Evolutionary conservation across 2,329 filamentous ascomycete genomes (phyloP).

Genomic region (Aspergillus eucalypticola): DNA sequence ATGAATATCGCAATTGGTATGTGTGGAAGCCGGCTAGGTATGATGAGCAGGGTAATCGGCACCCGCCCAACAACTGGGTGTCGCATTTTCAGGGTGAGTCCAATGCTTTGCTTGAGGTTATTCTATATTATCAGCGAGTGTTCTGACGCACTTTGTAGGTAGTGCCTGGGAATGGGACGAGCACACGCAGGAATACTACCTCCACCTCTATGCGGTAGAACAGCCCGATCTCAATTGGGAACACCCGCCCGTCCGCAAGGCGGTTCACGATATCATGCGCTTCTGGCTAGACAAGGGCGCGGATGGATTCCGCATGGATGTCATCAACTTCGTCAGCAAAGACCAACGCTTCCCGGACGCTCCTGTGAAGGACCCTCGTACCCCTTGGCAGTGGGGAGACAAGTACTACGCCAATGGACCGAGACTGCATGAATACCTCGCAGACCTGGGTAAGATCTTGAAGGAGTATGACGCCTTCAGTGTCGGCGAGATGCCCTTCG

Average conservation of each 20-base stretch:
- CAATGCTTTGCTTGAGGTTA: background rate
- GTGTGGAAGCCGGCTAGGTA: slow-evolving; percentile 57
- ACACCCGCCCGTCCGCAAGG: slow-evolving; percentile 64
- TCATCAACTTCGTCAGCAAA: slow-evolving; percentile 73
- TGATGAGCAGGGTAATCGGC: slow-evolving; percentile 58
- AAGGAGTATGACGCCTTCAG: slow-evolving; percentile 60
- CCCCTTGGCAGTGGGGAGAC: slow-evolving; percentile 37
- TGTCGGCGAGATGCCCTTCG: slow-evolving; percentile 62
- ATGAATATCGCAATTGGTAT: slow-evolving; percentile 70
- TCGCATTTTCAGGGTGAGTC: slow-evolving; percentile 34
- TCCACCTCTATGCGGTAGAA: slow-evolving; percentile 71
- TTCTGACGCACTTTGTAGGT: slow-evolving; percentile 22
- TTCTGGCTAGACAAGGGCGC: slow-evolving; percentile 79
- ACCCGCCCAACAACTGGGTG: slow-evolving; percentile 71
- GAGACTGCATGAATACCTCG: slow-evolving; percentile 58
- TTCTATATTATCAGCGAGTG: accelerated
- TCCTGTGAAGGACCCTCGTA: slow-evolving; percentile 30
- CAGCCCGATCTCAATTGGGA: slow-evolving; percentile 91
- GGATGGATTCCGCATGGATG: slow-evolving; percentile 73
- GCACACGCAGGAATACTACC: slow-evolving; percentile 71
- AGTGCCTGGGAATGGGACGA: slow-evolving; percentile 64
- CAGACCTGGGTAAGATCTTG: slow-evolving; percentile 55
- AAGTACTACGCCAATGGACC: slow-evolving; percentile 58
- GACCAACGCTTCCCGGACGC: slow-evolving; percentile 54
- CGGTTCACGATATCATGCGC: slow-evolving; percentile 71